A percentile compares a stretch with the other conserved stretches of the same genome.
Conservation (phyloP, 352 stramenopile genomes). For the Phytopythium helicoides region DNA sequence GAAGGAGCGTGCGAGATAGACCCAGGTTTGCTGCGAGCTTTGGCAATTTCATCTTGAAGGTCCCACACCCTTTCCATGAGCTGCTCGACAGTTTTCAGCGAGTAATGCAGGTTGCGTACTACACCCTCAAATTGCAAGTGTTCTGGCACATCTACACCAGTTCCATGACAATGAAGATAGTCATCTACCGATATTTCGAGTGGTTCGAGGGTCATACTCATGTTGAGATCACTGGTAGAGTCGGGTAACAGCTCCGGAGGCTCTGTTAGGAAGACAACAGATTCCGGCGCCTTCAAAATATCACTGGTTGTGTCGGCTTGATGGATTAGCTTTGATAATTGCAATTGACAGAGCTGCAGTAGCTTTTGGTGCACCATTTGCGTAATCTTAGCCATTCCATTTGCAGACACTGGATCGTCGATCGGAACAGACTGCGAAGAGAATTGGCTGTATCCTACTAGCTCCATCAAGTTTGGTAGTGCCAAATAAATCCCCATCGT, state of each 20-base stretch:
- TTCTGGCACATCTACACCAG: constrained; percentile 31
- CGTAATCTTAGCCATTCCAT: constrained; percentile 13
- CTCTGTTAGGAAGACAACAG: constrained; percentile 52
- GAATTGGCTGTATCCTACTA: too few relatives aligned
- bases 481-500: constrained; percentile 23
- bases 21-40: constrained; percentile 24
- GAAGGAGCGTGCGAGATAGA: constrained; percentile 16
- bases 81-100: constrained; percentile 38
- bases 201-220: not conserved
- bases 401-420: constrained; percentile 7
- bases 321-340: constrained; percentile 12
- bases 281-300: not conserved
- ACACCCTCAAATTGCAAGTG: constrained; percentile 61
- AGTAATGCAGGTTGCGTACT: constrained; percentile 56
- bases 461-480: constrained; percentile 27
- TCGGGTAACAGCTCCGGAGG: constrained; percentile 19
- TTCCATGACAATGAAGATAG: constrained; percentile 36
- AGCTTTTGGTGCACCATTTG: constrained; percentile 19
- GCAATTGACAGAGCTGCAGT: constrained; percentile 16
- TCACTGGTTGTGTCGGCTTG: not conserved
- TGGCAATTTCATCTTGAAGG: constrained; percentile 55
- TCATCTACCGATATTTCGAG: constrained; percentile 14
- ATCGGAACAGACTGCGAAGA: not conserved
- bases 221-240: constrained; percentile 2
- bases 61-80: constrained; percentile 58